A percentile compares a stretch with the other conserved stretches of the same genome.
Conservation (phyloP, 2,329 filamentous ascomycete species). For the Rhinocladiella mackenziei region DNA sequence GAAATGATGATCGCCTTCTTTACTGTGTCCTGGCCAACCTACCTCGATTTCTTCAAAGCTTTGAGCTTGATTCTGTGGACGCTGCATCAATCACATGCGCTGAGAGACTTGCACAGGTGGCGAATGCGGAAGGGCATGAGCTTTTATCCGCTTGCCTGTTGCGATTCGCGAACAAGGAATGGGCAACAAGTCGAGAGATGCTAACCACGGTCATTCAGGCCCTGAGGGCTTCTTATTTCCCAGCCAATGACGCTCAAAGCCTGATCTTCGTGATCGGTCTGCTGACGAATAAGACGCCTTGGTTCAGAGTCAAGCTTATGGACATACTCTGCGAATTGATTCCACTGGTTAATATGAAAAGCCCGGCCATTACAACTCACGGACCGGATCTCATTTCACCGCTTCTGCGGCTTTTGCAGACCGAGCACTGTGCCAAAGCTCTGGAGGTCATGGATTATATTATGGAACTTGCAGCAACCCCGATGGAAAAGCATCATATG, state of each 20-base stretch:
- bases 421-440: conserved; percentile 88
- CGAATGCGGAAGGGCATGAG: conserved; percentile 66
- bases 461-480: conserved; percentile 86
- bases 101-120: conserved; percentile 53
- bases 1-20: conserved; percentile 74
- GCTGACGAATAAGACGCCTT: conserved; percentile 79
- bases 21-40: conserved; percentile 90
- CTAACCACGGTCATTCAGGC: conserved; percentile 68
- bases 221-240: conserved; percentile 73
- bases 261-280: conserved; percentile 87
- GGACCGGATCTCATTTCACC: conserved; percentile 95
- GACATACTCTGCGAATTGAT: conserved; percentile 79
- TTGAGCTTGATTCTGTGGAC: conserved; percentile 50
- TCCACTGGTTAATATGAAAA: conserved; percentile 87
- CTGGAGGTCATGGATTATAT: conserved; percentile 89
- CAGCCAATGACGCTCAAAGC: conserved; percentile 75
- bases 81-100: conserved; percentile 12
- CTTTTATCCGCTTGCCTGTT: conserved; percentile 33
- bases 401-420: conserved; percentile 80
- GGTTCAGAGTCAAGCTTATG: conserved; percentile 93
- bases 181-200: conserved; percentile 69
- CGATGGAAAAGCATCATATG: conserved; percentile 89
- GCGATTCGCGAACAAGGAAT: conserved; percentile 54
- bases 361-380: conserved; percentile 81
- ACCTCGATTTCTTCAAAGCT: conserved; percentile 73